Evolutionary conservation across 108 stramenopile genomes (phyloP), one percentile per base, ranked within the genome.

Genomic region (Stephanodiscus triporus): DNA sequence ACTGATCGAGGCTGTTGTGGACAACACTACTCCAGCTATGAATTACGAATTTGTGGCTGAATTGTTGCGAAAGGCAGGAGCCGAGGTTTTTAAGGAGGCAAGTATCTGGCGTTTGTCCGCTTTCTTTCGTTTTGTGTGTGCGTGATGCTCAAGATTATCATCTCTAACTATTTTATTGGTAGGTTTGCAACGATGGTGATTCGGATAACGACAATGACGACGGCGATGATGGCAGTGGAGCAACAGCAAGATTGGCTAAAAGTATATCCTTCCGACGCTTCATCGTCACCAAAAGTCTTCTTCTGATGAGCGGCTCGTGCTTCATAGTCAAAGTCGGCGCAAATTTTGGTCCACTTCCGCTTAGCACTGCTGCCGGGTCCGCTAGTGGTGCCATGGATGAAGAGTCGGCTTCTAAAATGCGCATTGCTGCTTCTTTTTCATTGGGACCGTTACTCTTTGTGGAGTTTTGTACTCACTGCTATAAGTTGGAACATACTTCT

Each of bases 401-500:
- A 14, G 58, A 32, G 16, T 32, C 59, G 13, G 66, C 68, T 23
- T 37, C 64, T 13, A 50, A 9, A 23, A 36, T 53, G 11, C 51
- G 42, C 47, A 69, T 78, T 26, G 77, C 78, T 19, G 34, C 65
- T 1, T 83, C 66, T 24, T 32, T 79, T 6, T 59, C 47, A 29
- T 48, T 81, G 29, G 80, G 80, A 9, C 73, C 70, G 4, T 43
- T 81, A 36, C 61, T 75, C 9, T 81, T 76, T 37, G 59, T 70
- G 48, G 80, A 81, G 27, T 81, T 81, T 59, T 73, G 73, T 27
- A 17, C 71, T 19, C 70, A 81, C 47, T 76, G 70, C 19, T 77
- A 72, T 76, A 54, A 75, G 2, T 26, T 75, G 19, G 68, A 75
- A 37, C 66, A 36, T 29, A 75, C 78, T 23, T 80, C 80, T 10